Base-by-base conservation (phyloP, 176 grass and related monocot species). In the Oryza longistaminata region DNA sequence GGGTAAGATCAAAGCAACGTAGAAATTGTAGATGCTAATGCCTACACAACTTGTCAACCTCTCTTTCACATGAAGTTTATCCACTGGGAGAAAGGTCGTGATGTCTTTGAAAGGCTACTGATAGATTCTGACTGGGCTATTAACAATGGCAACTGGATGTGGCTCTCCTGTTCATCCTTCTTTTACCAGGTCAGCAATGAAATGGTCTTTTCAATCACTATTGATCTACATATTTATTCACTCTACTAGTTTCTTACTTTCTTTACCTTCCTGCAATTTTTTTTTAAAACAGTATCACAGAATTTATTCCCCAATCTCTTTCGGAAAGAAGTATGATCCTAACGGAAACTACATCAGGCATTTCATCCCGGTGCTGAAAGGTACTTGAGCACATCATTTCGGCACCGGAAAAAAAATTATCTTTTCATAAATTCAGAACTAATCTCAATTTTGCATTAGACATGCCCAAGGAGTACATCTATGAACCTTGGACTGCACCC, bases 141-240 rank as follows among this genome's bases (percentile, higher is more conserved):
- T 87, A 92, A 96, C 66, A 99, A 99, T 24, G 91, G 93, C 45
- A 96, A 99, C 35, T 99, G 93, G 93, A 44, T 99, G 50, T 96
- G 96, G 93, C 90, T 99, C 40, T 99, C 93, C 45, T 96, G 96
- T 72, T 99, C 93, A 89, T 95, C 93, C 52, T 99, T 99, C 75
- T 96, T 99, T 64, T 90, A 96, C 76, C 96, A 96, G 91, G 93
- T 94, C 61, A 53, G 24, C 34, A 76, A 19, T 26, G 15, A 62
- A 71, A 74, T 64, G 45, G 0, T 29, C 73, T 11, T 27, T 66
- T 84, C 34, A 25, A 19, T 55, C 68, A 26, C 9, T 19, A 70
- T 0, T 9, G 44, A 74, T 67, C 6, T 46, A 39, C 31, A 82
- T 42, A 83, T 83, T 62, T 79, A 1, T 79, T 88, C 43, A 78